phyloP scores from a whole-genome alignment of 2,329 filamentous ascomycete species.

The Aspergillus thermomutatus region DNA sequence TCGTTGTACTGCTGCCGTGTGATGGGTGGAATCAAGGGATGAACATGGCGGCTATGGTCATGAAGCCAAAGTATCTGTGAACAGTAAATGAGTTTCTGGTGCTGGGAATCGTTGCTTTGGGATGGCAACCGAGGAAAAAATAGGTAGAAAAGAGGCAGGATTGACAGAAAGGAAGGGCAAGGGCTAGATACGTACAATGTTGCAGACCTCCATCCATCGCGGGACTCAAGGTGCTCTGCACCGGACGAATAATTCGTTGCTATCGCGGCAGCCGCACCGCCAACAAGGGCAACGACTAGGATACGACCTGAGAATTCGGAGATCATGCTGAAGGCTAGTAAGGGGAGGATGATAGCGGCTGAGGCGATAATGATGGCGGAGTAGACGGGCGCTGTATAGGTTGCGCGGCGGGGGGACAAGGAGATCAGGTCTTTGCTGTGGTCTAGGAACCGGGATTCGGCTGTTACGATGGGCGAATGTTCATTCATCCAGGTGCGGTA shows the following conservation, averaged over 20 bases:
- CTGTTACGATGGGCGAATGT: conserved; percentile 47
- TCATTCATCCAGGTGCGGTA: conserved; percentile 55
- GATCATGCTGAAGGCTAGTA: conserved; percentile 58
- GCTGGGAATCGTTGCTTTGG: background rate
- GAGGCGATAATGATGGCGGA: conserved; percentile 47
- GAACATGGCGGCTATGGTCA: conserved; percentile 37
- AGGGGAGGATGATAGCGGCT: conserved; percentile 53
- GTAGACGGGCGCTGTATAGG: conserved; percentile 27
- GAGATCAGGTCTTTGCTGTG: conserved; percentile 46
- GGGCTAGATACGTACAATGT: conserved; percentile 28
- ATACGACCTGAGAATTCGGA: conserved; percentile 57
- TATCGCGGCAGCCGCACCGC: conserved; percentile 43
- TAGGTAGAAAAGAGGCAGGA: background rate
- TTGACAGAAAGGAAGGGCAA: background rate
- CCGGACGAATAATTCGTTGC: conserved; percentile 36
- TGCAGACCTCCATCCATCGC: conserved; percentile 40
- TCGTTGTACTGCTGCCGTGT: background rate
- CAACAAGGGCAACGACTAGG: conserved; percentile 54
- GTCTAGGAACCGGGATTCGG: conserved; percentile 53
- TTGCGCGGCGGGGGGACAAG: conserved; percentile 22
- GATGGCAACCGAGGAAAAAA: background rate
- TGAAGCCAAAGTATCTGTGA: conserved; percentile 39
- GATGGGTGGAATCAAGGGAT: conserved; percentile 26
- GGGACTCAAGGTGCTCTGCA: conserved; percentile 34
- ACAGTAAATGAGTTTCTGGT: background rate